Evolutionary conservation across 176 grass and related monocot species (phyloP), one percentile per base, ranked within the genome.

Genomic region (Secale cereale): DNA sequence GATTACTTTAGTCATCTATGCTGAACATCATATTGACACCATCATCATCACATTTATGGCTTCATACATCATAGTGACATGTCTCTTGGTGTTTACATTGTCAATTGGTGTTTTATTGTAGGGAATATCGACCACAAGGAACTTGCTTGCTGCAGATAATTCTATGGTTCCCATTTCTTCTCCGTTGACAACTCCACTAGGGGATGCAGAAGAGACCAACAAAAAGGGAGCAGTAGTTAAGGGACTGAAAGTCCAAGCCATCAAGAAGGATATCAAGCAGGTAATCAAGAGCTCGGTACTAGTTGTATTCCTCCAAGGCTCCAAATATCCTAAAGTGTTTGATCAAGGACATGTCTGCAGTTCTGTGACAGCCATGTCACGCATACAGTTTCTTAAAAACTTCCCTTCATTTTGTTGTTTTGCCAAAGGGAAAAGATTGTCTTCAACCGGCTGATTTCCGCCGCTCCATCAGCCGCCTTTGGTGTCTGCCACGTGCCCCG

Each of bases 201-300:
- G 86, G 88, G 83, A 80, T 4, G 35, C 48, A 57, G 61, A 82
- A 64, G 89, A 89, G 70, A 87, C 89, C 57, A 80, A 68, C 29
- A 90, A 95, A 87, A 90, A 81, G 35, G 89, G 81, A 6, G 74
- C 78, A 48, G 80, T 65, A 30, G 73, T 83, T 57, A 93, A 95
- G 73, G 59, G 59, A 5, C 19, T 81, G 29, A 98, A 81, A 75
- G 91, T 98, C 48, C 87, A 98, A 89, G 95, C 91, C 83, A 88
- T 98, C 73, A 93, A 98, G 69, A 95, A 93, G 71, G 87, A 94
- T 71, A 94, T 94, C 63, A 90, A 89, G 76, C 92, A 94, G 91
- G 92, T 94, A 88, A 60, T 61, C 41, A 52, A 70, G 6, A 60
- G 31, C 57, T 29, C 10, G 50, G 45, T 23, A 31, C 20, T 37